Base-by-base conservation (phyloP, 805 yeast genomes). In the Pichia deserticola region DNA sequence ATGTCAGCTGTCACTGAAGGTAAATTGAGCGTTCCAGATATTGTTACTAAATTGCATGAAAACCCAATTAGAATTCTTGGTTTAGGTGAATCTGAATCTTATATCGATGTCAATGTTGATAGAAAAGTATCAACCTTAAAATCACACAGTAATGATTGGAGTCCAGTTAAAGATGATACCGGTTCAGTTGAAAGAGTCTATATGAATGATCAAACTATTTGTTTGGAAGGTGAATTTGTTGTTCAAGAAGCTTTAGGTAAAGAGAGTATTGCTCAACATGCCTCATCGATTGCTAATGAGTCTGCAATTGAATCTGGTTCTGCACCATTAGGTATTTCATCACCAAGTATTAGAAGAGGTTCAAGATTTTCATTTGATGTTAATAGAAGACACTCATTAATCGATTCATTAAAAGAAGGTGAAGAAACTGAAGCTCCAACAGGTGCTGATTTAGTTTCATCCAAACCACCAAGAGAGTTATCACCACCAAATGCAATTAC, bases 101-200 rank as follows among this genome's bases (percentile, higher is more conserved):
- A 75, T 44, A 83, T 92, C 58, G 97, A 89, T 67, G 70, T 92
- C 52, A 95, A 89, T 63, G 69, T 87, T 57, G 97, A 89, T 68
- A 81, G 95, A 67, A 64, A 71, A 15, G 66, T 70, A 47, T 60
- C 72, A n/a, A 68, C 78, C 10, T 59, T 72, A 51, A 70, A 69
- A 55, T 55, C 64, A 42, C 65, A 70, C 40, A 63, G 74, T 11
- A 62, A 74, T 8, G 57, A 68, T 38, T 78, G 82, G 78, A 74
- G 84, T 48, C 84, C 84, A 54, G 77, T 81, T 53, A 72, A 70
- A 51, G 77, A 76, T 54, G 71, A 72, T 47, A 76, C 72, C 53
- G 97, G 97, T 54, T 83, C 89, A 61, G 85, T 92, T 62, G 96
- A 89, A 68, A 81, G 97, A 68, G 97, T 92, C 45, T 77, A 82